A percentile compares a stretch with the other conserved stretches of the same genome.
phyloP scores from a whole-genome alignment of 2,329 filamentous ascomycete genomes.

The Daldinia sp. region DNA sequence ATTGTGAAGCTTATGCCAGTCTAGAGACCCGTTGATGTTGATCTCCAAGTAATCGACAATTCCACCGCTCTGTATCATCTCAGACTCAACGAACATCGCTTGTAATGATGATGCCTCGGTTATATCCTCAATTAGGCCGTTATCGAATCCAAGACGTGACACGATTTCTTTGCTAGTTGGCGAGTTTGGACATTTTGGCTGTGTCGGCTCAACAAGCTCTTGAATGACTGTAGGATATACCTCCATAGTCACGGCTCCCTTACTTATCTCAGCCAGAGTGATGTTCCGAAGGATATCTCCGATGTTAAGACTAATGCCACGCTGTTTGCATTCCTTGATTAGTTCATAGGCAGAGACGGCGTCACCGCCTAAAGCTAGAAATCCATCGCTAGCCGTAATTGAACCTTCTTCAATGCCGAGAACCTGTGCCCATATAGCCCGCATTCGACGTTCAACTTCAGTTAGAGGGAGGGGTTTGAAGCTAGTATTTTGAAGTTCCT shows the following conservation, averaged over 20 bases:
- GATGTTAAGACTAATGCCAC: conserved; percentile 57
- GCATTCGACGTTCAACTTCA: conserved; percentile 61
- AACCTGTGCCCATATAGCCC: conserved; percentile 61
- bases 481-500: conserved; percentile 53
- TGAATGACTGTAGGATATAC: conserved; percentile 26
- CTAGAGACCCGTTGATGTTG: conserved; percentile 60
- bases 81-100: conserved; percentile 61
- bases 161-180: conserved; percentile 58
- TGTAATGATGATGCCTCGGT: conserved; percentile 63
- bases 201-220: conserved; percentile 9
- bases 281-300: conserved; percentile 58
- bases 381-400: conserved; percentile 59
- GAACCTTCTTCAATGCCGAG: conserved; percentile 55
- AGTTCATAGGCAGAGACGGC: conserved; percentile 59
- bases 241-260: conserved; percentile 47
- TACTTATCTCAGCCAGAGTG: conserved; percentile 61
- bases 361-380: conserved; percentile 62
- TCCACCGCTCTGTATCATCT: conserved; percentile 58
- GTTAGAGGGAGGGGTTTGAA: conserved; percentile 63
- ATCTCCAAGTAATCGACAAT: conserved; percentile 64
- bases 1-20: conserved; percentile 58
- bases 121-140: conserved; percentile 60
- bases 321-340: conserved; percentile 59
- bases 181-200: conserved; percentile 46
- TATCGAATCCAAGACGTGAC: conserved; percentile 58